Evolutionary conservation across 306 rosid genomes (phyloP), one percentile per base, ranked within the genome.

Genomic region (Cucurbita ficifolia): DNA sequence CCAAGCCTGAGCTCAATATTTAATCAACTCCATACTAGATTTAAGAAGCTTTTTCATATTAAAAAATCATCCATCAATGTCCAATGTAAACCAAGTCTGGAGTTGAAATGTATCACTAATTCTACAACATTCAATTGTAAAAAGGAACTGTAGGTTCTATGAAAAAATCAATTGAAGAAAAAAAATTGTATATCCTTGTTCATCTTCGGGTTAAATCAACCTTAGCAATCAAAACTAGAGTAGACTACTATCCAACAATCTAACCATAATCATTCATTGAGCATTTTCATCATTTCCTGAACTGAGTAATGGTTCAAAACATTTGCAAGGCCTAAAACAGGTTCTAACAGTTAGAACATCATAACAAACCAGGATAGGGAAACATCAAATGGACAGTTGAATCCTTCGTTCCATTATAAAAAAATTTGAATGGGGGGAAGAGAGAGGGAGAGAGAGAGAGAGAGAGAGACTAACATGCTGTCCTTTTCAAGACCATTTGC

Each of bases 401-500:
- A 33, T 46, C 52, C 16, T 45, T 45, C 11, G 52, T 42, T 43
- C 36, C 19, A 5, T 5, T 45, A 21, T 67, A 67, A 67, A 24
- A 24, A 68, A 1, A 24, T 29, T 59, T 10, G 35, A 59, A 17
- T 38, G 8, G 76, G 9, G 53, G 10, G 10, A n/a, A 4, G 53
- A 3, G 36, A 76, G 74, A 67, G 71, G 56, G 75, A 72, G 48
- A 39, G 64, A 29, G 51, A 75, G 75, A 70, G 72, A 58, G 76
- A 75, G 50, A 36, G 68, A 43, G 73, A 59, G 6, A 89, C 70
- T 86, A 40, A 92, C 98, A 88, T 77, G 91, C 96, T 89, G 84
- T 95, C 99, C 79, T 95, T 91, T 88, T 95, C 99, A 52, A 95
- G 96, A 75, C 99, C 97, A 85, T 84, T 91, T 60, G 97, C 99